Base-by-base conservation (phyloP, 768 basidiomycete species). In the Hypholoma fasciculare region DNA sequence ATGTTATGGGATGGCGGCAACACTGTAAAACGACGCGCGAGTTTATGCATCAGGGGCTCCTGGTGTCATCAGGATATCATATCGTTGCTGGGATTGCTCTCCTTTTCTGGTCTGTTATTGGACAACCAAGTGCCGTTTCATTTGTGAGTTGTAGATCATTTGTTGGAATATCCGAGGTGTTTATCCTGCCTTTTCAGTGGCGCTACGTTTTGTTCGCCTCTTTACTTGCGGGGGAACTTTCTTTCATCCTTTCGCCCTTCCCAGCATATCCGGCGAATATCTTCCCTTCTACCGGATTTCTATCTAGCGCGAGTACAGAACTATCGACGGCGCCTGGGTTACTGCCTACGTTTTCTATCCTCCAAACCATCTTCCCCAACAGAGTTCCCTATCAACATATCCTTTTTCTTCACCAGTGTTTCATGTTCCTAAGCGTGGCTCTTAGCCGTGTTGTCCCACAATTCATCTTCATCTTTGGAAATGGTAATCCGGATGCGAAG, bases 321-420 rank as follows among this genome's bases (percentile, higher is more conserved):
- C 39, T 49, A 37, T 63, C 61, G 52, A 66, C 63, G 57, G 65
- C 64, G 46, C 65, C 69, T 13, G 48, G 48, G 7, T 12, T 30
- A 54, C 56, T 74, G 56, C 56, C 57, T 27, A 30, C 44, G 23
- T 50, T 61, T 44, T 62, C 61, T 20, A 60, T 67, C 42, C 60
- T 69, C 20, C 61, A 71, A 57, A 69, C 61, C 26, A 37, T 85
- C 30, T 88, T 90, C 72, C 91, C 90, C 0, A 73, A 76, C 6
- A 82, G 90, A 12, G 82, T 89, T 1, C 79, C 83, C 1, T 89
- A 87, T 68, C 92, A 95, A 66, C 89, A 94, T 71, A 80, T 92
- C 59, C 73, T 82, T 38, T 83, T 93, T 70, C 76, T 94, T 39
- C 92, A 91, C 65, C 86, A 92, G 61, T 67, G 90, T 26, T 93